Base-by-base conservation (phyloP, 2,329 filamentous ascomycete genomes). In the Penicillium occitanis region DNA sequence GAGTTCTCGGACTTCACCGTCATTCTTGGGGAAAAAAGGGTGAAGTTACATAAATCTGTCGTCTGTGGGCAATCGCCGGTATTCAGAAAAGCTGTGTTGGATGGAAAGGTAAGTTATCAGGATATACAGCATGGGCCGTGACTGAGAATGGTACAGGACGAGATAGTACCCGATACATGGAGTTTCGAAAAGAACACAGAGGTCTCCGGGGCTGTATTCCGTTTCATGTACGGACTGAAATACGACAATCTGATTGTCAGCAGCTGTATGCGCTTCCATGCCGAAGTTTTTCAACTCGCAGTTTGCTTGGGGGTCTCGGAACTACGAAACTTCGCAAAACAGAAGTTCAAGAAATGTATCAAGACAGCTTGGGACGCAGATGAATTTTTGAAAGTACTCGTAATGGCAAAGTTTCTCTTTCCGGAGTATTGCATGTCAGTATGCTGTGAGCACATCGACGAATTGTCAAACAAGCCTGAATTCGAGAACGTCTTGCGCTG, bases 341-440 rank as follows among this genome's bases (percentile, higher is more conserved):
- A 25, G 11, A 25, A 48, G 1, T 3, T 48, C 19, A 14, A 48
- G 4, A 48, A 1, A 25, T 6, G 0, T 22, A 5, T 25, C 4
- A 25, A 25, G 19, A 4, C 19, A 48, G 46, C 19, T 25, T 48
- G 46, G 46, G 11, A 48, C 3, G 19, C 19, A 1, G 19, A 48
- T 14, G 19, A 48, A 14, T 48, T 25, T 13, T 1, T 25, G 7
- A 13, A 13, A 10, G 10, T 14, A 25, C 5, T 48, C n/a, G 10
- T 4, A 11, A 14, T 0, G 3, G 10, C 2, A 2, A 1, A 2
- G 10, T 1, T 0, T 22, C 2, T 0, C 2, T 5, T 13, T 0
- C 10, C 0, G 1, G 5, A 14, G 11, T 11, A 25, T 13, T 25
- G 3, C 19, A 25, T 48, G 25, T 10, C 22, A 25, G 10, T 13